Conservation (phyloP, 2,329 filamentous ascomycete species). For the Fusarium succisae region DNA sequence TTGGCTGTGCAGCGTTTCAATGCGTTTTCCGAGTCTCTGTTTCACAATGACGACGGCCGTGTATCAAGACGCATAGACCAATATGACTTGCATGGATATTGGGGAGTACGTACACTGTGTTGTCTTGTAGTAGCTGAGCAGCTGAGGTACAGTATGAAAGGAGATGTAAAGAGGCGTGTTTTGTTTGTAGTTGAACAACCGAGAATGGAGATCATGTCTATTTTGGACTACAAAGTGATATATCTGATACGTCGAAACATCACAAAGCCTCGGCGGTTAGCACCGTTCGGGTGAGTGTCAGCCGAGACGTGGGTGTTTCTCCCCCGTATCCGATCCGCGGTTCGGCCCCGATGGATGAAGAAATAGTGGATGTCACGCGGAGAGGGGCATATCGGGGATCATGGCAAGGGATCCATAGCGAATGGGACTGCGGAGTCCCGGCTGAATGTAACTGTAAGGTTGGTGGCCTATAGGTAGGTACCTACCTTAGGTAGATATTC, state of each 20-base stretch:
- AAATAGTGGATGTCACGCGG: slow-evolving; percentile 5
- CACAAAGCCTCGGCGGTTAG: background rate
- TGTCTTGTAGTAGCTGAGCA: background rate
- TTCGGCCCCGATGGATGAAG: slow-evolving; percentile 21
- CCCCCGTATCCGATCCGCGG: slow-evolving; percentile 21
- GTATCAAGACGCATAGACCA: background rate
- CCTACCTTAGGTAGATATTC: background rate
- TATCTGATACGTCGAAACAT: background rate
- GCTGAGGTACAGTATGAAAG: background rate
- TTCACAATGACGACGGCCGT: slow-evolving; percentile 22
- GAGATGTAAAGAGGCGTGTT: background rate
- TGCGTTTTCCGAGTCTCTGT: slow-evolving; percentile 24
- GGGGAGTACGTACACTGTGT: background rate
- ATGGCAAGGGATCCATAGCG: background rate
- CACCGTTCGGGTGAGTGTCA: slow-evolving; percentile 3
- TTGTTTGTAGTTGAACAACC: background rate
- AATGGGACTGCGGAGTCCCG: background rate
- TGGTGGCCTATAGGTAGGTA: no score
- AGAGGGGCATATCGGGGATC: background rate
- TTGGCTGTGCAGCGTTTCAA: slow-evolving; percentile 11
- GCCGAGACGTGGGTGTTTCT: slow-evolving; percentile 2
- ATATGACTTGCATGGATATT: slow-evolving; percentile 16
- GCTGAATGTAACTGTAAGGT: slow-evolving; percentile 1
- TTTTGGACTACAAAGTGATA: background rate
- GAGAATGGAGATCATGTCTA: background rate